Conservation (phyloP, 352 stramenopile genomes). For the Pythium insidiosum region DNA sequence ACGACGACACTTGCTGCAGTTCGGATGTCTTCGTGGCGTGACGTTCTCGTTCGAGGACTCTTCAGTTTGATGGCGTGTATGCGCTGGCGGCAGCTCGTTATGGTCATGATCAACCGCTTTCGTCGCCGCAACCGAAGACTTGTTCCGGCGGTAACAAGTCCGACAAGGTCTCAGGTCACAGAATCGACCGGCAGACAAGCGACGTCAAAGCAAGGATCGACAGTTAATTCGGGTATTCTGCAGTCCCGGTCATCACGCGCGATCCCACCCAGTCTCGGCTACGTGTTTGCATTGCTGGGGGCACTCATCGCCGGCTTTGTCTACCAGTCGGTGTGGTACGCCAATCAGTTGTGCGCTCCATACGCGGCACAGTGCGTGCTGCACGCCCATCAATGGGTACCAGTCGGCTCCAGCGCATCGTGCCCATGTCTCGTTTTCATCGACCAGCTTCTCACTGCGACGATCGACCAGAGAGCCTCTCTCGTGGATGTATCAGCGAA, state of each 20-base stretch:
- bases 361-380: conserved; percentile 20
- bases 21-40: conserved; percentile 5
- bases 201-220: too few relatives aligned
- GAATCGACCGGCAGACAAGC: too few relatives aligned
- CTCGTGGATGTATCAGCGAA: conserved; percentile 15
- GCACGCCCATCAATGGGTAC: conserved; percentile 15
- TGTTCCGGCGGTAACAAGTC: not conserved
- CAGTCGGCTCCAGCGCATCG: conserved; percentile 1
- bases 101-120: too few relatives aligned
- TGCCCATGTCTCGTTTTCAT: conserved; percentile 33
- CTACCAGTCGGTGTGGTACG: not conserved
- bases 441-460: conserved; percentile 16
- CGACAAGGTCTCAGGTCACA: not conserved
- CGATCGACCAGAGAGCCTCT: conserved; percentile 6
- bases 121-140: not conserved
- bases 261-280: not conserved
- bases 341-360: not conserved
- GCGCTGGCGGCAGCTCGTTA: conserved; percentile 9
- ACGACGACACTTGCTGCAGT: conserved; percentile 21
- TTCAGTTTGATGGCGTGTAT: conserved; percentile 29
- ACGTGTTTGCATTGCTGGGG: not conserved
- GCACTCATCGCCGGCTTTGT: not conserved
- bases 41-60: conserved; percentile 19
- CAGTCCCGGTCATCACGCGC: too few relatives aligned
- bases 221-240: too few relatives aligned